phyloP scores from a whole-genome alignment of 805 yeast species.

The Saccharomycopsis oosterbeekiorum region DNA sequence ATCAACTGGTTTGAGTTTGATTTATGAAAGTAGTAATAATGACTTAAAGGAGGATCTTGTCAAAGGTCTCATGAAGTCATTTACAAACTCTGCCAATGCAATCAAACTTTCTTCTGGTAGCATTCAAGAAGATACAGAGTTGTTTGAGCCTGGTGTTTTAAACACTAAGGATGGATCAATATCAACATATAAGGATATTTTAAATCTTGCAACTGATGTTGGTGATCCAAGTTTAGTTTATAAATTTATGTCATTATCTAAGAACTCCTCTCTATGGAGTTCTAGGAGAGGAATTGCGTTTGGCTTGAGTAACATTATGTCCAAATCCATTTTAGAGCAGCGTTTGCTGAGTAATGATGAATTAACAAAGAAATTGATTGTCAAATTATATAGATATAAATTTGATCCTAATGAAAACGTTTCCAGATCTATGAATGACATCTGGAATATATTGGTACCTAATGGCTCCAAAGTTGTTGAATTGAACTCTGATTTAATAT shows the following conservation, averaged over 20 bases:
- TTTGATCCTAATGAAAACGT: constrained; percentile 78
- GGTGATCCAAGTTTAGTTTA: constrained; percentile 94
- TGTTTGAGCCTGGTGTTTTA: constrained; percentile 75
- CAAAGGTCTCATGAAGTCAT: constrained; percentile 60
- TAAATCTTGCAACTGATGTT: constrained; percentile 82
- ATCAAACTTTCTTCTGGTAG: constrained; percentile 48
- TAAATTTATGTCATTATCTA: constrained; percentile 87
- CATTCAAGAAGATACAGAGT: constrained; percentile 66
- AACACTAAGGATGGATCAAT: constrained; percentile 79
- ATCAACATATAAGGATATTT: constrained; percentile 83
- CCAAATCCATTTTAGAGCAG: constrained; percentile 64
- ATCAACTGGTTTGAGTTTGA: constrained; percentile 72
- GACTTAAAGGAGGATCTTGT: constrained; percentile 65
- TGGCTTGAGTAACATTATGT: constrained; percentile 78
- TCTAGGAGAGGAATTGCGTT: constrained; percentile 91
- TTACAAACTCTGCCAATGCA: constrained; percentile 56
- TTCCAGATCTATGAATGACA: constrained; percentile 73
- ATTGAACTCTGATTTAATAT: constrained; percentile 45
- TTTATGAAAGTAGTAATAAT: constrained; percentile 66
- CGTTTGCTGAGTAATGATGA: constrained; percentile 43
- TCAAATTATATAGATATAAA: constrained; percentile 73
- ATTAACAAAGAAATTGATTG: constrained; percentile 55
- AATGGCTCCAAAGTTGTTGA: constrained; percentile 45
- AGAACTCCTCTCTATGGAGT: constrained; percentile 82
- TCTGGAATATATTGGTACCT: constrained; percentile 66